phyloP scores from a whole-genome alignment of 495 filamentous ascomycete species.

The Daldinia caldariorum region DNA sequence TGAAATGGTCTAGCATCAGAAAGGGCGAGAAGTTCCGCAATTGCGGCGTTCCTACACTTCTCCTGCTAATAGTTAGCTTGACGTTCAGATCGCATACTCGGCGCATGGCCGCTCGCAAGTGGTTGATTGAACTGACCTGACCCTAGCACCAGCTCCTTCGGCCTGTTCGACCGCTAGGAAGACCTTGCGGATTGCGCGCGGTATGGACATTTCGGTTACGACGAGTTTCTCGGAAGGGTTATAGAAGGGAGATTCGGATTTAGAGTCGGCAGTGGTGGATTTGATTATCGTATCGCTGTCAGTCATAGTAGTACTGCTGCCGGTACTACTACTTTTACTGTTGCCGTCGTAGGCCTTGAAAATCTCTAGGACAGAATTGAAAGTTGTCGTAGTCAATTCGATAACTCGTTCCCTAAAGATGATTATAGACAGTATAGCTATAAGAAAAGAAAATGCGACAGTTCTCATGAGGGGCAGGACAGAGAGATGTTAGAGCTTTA shows the following conservation, averaged over 20 bases:
- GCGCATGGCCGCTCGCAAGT: neutral
- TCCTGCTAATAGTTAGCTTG: conserved; percentile 53
- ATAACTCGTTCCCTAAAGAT: conserved; percentile 46
- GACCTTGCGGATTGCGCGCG: conserved; percentile 79
- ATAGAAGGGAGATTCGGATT: conserved; percentile 41
- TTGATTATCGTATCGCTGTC: conserved; percentile 17
- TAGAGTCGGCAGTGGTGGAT: conserved; percentile 25
- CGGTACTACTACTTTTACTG: conserved; percentile 20
- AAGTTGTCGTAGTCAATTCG: conserved; percentile 40
- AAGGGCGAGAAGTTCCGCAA: conserved; percentile 92
- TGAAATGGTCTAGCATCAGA: conserved; percentile 97
- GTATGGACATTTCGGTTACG: conserved; percentile 67
- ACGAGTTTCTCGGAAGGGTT: conserved; percentile 40
- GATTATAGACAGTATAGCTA: conserved; percentile 53
- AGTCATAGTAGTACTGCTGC: neutral
- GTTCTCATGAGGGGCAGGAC: conserved; percentile 46
- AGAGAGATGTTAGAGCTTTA: conserved; percentile 1
- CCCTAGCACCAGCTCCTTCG: conserved; percentile 13
- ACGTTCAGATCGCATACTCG: neutral
- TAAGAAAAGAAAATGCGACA: conserved; percentile 47
- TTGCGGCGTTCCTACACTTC: conserved; percentile 85
- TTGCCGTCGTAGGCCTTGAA: conserved; percentile 21
- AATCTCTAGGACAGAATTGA: conserved; percentile 36
- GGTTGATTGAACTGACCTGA: neutral
- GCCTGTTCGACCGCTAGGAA: conserved; percentile 87